Conservation (phyloP, 2,329 filamentous ascomycete species). For the Colletotrichum tamarilloi region DNA sequence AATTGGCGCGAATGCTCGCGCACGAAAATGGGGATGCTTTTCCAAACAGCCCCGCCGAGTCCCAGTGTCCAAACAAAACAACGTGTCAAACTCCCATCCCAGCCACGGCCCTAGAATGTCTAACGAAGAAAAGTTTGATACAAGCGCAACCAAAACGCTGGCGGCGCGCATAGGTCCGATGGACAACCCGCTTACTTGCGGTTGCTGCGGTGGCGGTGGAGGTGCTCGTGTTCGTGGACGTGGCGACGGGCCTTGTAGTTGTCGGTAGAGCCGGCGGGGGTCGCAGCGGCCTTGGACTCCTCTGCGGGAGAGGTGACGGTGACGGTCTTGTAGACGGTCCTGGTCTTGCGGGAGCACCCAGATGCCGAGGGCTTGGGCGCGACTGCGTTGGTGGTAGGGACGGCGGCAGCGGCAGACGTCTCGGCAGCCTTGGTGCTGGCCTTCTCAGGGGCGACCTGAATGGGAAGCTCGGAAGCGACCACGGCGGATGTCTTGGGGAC, state of each 20-base stretch:
- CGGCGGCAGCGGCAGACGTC: slow-evolving; percentile 5
- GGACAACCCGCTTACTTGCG: slow-evolving; percentile 39
- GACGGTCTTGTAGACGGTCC: slow-evolving; percentile 58
- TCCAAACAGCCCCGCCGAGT: slow-evolving; percentile 8
- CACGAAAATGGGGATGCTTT: not conserved
- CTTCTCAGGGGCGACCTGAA: slow-evolving; percentile 24
- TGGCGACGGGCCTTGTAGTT: slow-evolving; percentile 48
- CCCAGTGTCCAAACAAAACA: slow-evolving; percentile 14
- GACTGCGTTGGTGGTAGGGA: slow-evolving; percentile 36
- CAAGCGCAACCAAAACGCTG: not conserved
- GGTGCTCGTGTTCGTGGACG: slow-evolving; percentile 52
- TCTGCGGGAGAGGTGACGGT: slow-evolving; percentile 59
- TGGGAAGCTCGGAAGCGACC: slow-evolving; percentile 19
- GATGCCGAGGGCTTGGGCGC: slow-evolving; percentile 25
- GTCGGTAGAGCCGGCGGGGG: slow-evolving; percentile 5
- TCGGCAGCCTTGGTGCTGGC: not conserved
- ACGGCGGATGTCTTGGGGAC: not conserved
- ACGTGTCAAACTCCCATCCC: slow-evolving; percentile 18
- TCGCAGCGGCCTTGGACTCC: slow-evolving; percentile 44
- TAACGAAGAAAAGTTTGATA: slow-evolving; percentile 35
- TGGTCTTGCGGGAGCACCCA: slow-evolving; percentile 42
- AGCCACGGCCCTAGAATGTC: slow-evolving; percentile 34
- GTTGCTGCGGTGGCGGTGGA: slow-evolving; percentile 46
- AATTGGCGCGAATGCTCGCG: not conserved
- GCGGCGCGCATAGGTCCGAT: not conserved